Evolutionary conservation across 192 early-diverging fungal species (phyloP).

Genomic region (Coemansia sp.): DNA sequence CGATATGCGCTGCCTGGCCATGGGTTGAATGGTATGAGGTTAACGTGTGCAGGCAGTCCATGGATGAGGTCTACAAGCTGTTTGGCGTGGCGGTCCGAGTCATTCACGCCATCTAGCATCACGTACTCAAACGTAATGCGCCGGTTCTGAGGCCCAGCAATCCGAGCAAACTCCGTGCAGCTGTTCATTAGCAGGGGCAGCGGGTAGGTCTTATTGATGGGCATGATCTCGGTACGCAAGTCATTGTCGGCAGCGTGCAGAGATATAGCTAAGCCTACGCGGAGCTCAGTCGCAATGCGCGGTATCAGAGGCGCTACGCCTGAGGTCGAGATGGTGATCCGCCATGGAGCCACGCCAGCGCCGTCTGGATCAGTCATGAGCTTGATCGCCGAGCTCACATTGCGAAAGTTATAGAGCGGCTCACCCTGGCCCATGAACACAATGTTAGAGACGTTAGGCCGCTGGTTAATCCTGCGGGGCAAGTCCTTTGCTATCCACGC

Average conservation of each 20-base stretch:
- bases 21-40: constrained; percentile 83
- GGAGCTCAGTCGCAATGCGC: constrained; percentile 70
- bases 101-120: constrained; percentile 88
- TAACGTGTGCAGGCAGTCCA: constrained; percentile 73
- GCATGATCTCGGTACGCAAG: constrained; percentile 78
- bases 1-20: constrained; percentile 80
- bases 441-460: constrained; percentile 71
- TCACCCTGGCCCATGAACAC: constrained; percentile 96
- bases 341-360: constrained; percentile 67
- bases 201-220: constrained; percentile 84
- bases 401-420: constrained; percentile 82
- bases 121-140: constrained; percentile 93
- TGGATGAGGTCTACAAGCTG: constrained; percentile 66
- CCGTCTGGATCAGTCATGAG: constrained; percentile 64
- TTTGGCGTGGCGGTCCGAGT: constrained; percentile 69
- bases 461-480: constrained; percentile 52
- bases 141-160: constrained; percentile 58
- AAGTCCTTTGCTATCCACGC: constrained; percentile 65
- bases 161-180: constrained; percentile 64
- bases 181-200: constrained; percentile 70
- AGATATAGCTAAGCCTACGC: constrained; percentile 76
- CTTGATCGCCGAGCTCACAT: constrained; percentile 62
- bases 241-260: constrained; percentile 83
- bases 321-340: constrained; percentile 83
- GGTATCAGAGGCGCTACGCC: constrained; percentile 84